phyloP scores from a whole-genome alignment of 306 rosid species.

The Trichosanthes cucumerina region DNA sequence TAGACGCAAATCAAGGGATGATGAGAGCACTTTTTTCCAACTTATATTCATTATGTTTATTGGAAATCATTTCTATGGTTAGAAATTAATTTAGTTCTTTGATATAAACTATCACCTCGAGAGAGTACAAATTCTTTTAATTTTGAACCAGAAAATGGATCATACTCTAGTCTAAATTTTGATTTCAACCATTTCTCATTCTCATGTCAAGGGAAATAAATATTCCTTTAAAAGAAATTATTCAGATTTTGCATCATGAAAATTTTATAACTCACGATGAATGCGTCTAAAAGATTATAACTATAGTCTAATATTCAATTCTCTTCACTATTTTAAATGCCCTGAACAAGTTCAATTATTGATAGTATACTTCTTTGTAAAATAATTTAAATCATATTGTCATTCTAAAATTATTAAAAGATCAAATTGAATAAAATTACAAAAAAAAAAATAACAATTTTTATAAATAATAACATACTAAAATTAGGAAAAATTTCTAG shows the following conservation, averaged over 20 bases:
- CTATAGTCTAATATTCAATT: too few relatives aligned
- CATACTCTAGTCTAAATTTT: neutral
- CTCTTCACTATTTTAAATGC: neutral
- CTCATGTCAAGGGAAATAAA: neutral
- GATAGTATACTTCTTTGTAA: neutral
- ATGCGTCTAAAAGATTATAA: neutral
- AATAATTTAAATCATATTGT: neutral
- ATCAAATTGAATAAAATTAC: neutral
- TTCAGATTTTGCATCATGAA: neutral
- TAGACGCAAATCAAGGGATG: neutral
- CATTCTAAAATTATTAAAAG: neutral
- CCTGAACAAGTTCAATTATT: neutral
- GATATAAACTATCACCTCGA: neutral
- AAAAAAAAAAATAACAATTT: neutral
- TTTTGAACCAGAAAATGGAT: neutral
- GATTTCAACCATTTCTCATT: neutral
- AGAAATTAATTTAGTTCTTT: neutral
- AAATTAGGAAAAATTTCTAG: too few relatives aligned
- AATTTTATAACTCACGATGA: neutral
- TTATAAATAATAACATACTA: neutral
- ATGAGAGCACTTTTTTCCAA: neutral
- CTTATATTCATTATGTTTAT: neutral
- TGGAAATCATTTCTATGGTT: neutral
- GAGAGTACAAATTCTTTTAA: neutral
- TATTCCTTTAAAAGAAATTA: neutral